Evolutionary conservation across 768 basidiomycete species (phyloP).

Genomic region (Termitomyces sp.): DNA sequence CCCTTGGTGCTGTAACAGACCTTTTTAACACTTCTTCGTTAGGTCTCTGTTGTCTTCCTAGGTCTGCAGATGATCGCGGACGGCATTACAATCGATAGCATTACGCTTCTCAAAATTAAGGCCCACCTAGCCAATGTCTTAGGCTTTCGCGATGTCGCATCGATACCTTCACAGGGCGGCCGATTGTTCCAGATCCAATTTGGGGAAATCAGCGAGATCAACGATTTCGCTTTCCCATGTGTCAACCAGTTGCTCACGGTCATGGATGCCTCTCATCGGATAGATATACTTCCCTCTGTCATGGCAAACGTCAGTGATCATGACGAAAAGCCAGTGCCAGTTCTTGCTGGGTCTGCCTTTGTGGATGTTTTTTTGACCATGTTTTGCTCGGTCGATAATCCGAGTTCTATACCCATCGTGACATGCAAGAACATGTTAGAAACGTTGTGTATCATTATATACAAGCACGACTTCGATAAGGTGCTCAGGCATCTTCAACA

Average conservation of each 20-base stretch:
- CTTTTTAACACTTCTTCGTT: background rate
- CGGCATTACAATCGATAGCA: conserved; percentile 48
- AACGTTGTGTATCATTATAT: conserved; percentile 56
- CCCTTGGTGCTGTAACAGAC: background rate
- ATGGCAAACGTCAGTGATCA: conserved; percentile 31
- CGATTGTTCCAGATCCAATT: conserved; percentile 53
- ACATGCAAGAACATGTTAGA: conserved; percentile 60
- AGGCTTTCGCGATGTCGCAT: conserved; percentile 50
- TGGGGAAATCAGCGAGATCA: conserved; percentile 37
- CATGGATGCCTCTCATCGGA: conserved; percentile 52
- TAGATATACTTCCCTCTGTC: conserved; percentile 43
- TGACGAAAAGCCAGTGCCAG: conserved; percentile 36
- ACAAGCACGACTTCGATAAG: conserved; percentile 68
- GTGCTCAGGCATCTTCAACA: conserved; percentile 51
- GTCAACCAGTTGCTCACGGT: conserved; percentile 52
- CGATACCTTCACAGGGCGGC: conserved; percentile 40
- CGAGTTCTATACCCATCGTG: conserved; percentile 46
- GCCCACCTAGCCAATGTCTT: conserved; percentile 40
- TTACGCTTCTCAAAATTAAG: conserved; percentile 59
- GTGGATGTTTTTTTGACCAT: conserved; percentile 55
- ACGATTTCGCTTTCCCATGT: conserved; percentile 45
- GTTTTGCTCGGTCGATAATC: conserved; percentile 40
- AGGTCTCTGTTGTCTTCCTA: conserved; percentile 56
- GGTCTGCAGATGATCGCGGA: conserved; percentile 64
- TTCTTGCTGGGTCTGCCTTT: conserved; percentile 59